Percentiles rank a stretch among this genome's conserved stretches.
Evolutionary conservation across 306 rosid genomes (phyloP).

Genomic region (Quercus berberidifolia): DNA sequence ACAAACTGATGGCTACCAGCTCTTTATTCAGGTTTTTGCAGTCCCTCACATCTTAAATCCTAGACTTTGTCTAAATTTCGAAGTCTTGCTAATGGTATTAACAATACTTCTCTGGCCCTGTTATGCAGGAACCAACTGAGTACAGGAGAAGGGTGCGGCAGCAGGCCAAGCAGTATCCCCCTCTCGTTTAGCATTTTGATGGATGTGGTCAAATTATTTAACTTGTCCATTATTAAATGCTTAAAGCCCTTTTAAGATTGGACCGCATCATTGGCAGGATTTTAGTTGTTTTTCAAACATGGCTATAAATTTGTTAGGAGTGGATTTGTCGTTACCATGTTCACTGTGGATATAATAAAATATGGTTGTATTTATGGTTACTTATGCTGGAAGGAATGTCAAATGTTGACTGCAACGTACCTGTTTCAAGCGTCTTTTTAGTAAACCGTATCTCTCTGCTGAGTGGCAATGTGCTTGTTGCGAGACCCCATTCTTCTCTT

Average conservation of each 20-base stretch:
- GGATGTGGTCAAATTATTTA: background rate
- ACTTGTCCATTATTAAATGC: background rate
- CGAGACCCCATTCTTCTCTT: no score
- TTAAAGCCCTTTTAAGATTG: background rate
- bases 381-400: no score
- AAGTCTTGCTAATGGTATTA: background rate
- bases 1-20: background rate
- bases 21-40: conserved; percentile 11
- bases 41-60: background rate
- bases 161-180: conserved; percentile 25
- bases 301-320: background rate
- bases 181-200: conserved; percentile 2
- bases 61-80: background rate
- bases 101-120: background rate
- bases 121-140: conserved; percentile 17
- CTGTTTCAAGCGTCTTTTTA: no score
- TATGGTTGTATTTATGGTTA: no score
- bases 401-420: no score
- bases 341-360: background rate
- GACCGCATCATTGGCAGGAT: no score
- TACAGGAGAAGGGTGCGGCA: conserved; percentile 23
- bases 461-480: no score
- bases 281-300: background rate
- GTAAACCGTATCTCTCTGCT: no score
- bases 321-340: background rate